Conservation (phyloP, 75 land plant genomes). For the Pinus taeda region DNA sequence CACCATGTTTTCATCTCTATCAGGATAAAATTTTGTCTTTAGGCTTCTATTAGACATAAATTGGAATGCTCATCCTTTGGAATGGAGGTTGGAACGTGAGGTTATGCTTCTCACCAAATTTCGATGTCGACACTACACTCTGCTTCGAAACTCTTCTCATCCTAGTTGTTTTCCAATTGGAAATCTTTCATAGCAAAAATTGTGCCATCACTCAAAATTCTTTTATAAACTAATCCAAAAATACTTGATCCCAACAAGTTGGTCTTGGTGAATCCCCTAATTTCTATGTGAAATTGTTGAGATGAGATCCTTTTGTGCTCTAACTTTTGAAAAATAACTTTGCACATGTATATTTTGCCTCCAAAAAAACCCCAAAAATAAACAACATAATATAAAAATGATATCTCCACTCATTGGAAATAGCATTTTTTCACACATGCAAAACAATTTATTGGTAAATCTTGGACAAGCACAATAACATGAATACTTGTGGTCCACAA, state of each 20-base stretch:
- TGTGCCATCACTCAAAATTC: slow-evolving; percentile 1
- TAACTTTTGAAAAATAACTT: neutral
- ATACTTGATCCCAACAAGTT: neutral
- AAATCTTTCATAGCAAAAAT: neutral
- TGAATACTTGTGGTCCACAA: no score
- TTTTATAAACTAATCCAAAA: neutral
- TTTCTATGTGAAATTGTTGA: neutral
- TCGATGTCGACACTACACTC: neutral
- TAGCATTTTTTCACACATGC: no score
- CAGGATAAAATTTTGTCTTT: neutral
- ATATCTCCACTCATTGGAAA: no score
- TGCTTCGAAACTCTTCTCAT: neutral
- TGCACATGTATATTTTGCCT: no score
- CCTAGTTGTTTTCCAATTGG: neutral
- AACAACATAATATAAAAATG: no score
- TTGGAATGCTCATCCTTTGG: neutral
- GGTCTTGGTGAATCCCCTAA: neutral
- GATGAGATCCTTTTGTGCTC: neutral
- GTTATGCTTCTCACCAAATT: neutral
- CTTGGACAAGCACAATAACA: no score
- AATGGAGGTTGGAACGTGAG: neutral
- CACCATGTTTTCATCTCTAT: neutral
- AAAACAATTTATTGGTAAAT: no score
- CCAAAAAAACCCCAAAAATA: no score
- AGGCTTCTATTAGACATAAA: neutral